Percentiles rank a stretch among this genome's conserved stretches.
phyloP scores from a whole-genome alignment of 2,329 filamentous ascomycete species.

The Trichoderma oligosporum region DNA sequence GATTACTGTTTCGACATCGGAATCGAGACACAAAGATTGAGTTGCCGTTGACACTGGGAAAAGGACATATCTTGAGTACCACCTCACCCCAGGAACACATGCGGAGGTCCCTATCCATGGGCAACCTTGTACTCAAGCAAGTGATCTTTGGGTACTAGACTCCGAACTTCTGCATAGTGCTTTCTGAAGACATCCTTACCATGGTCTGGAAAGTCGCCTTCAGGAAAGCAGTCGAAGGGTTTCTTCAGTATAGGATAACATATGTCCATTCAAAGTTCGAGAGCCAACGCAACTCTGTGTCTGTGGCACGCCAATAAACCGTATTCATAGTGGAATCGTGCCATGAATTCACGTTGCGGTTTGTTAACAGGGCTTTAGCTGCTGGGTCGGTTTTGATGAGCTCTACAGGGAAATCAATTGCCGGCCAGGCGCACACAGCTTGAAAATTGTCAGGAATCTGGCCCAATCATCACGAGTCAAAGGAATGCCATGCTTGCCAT shows the following conservation, averaged over 20 bases:
- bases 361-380: slow-evolving; percentile 67
- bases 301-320: slow-evolving; percentile 63
- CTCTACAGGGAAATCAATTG: slow-evolving; percentile 61
- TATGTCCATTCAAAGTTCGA: slow-evolving; percentile 56
- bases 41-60: slow-evolving; percentile 34
- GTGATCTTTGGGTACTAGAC: slow-evolving; percentile 18
- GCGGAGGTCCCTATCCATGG: slow-evolving; percentile 38
- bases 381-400: slow-evolving; percentile 69
- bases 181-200: slow-evolving; percentile 28
- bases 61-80: slow-evolving; percentile 29
- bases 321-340: slow-evolving; percentile 55
- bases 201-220: slow-evolving; percentile 32
- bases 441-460: slow-evolving; percentile 63
- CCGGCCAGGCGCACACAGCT: slow-evolving; percentile 67
- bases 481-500: slow-evolving; percentile 29
- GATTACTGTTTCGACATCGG: slow-evolving; percentile 33
- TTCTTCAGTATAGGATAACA: slow-evolving; percentile 68
- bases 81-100: slow-evolving; percentile 35
- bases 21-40: slow-evolving; percentile 35
- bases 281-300: slow-evolving; percentile 49
- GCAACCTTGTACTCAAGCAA: slow-evolving; percentile 33
- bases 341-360: slow-evolving; percentile 63
- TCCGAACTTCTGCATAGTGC: slow-evolving; percentile 23
- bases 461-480: slow-evolving; percentile 66
- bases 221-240: slow-evolving; percentile 63